phyloP scores from a whole-genome alignment of 345 rosid genomes.

The Gossypium herbaceum region DNA sequence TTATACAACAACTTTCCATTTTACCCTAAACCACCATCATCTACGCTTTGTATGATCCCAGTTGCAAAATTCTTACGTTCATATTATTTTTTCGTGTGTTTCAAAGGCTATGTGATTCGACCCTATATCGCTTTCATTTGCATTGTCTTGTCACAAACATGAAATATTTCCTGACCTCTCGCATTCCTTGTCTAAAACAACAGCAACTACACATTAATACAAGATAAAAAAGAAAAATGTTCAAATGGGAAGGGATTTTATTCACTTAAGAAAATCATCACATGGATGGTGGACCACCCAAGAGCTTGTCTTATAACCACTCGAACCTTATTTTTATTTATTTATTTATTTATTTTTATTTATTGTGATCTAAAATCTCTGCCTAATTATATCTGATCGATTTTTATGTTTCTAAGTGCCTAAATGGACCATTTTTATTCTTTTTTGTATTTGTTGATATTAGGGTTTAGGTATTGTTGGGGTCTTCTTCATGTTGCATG shows the following conservation, averaged over 20 bases:
- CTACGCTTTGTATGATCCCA: too few relatives aligned
- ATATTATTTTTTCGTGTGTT: not conserved
- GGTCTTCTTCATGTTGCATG: constrained; percentile 14
- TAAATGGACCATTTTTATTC: not conserved
- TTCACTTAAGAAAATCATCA: not conserved
- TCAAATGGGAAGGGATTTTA: not conserved
- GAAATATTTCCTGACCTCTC: not conserved
- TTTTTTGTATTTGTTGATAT: not conserved
- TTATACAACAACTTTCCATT: too few relatives aligned
- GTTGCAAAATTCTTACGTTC: too few relatives aligned
- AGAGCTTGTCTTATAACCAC: not conserved
- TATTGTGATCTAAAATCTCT: not conserved
- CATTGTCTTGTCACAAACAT: not conserved
- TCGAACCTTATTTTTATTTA: not conserved
- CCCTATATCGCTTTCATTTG: not conserved
- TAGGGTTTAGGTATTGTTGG: not conserved
- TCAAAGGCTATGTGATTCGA: not conserved
- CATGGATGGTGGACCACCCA: constrained; percentile 4
- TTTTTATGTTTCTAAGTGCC: not conserved
- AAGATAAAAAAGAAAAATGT: not conserved
- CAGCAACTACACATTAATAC: not conserved
- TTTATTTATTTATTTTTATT: too few relatives aligned
- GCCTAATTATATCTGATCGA: not conserved
- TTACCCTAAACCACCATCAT: too few relatives aligned
- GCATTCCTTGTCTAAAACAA: not conserved